phyloP scores from a whole-genome alignment of 345 rosid genomes.

The Euphorbia pulcherrima region DNA sequence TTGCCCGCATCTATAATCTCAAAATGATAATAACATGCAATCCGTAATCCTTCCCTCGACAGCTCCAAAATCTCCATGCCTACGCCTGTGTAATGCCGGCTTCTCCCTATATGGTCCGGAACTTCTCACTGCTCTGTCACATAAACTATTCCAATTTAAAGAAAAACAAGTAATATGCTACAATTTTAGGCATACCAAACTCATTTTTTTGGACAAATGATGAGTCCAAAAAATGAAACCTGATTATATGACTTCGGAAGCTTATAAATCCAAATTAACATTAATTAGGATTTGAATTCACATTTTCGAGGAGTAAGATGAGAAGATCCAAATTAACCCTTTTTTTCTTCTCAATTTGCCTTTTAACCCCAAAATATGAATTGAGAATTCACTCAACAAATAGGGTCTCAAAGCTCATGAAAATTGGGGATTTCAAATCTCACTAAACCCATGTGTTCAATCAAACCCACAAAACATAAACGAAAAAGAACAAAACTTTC shows the following conservation, averaged over 20 bases:
- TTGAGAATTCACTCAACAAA: not conserved
- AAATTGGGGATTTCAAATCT: constrained; percentile 2
- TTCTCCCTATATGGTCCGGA: no score
- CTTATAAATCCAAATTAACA: constrained; percentile 1
- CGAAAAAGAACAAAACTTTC: not conserved
- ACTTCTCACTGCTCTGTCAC: no score
- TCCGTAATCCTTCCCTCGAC: no score
- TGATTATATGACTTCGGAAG: not conserved
- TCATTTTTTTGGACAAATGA: not conserved
- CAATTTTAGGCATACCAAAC: not conserved
- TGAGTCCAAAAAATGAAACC: constrained; percentile 2
- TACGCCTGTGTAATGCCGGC: no score
- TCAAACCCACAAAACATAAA: not conserved
- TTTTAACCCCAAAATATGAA: constrained; percentile 3
- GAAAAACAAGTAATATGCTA: not conserved
- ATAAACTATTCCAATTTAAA: no score
- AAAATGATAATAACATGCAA: no score
- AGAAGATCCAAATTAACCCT: constrained; percentile 12
- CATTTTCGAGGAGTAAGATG: constrained; percentile 1
- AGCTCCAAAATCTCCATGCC: no score
- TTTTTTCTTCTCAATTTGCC: not conserved
- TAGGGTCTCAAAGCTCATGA: not conserved
- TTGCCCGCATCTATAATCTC: no score
- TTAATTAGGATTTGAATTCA: constrained; percentile 10
- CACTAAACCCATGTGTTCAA: constrained; percentile 13